These are phyloP conservation scores for Penicillium sp. DNA, from an alignment of 2,329 filamentous ascomycete species.

Conservation along the genomic window DNA sequence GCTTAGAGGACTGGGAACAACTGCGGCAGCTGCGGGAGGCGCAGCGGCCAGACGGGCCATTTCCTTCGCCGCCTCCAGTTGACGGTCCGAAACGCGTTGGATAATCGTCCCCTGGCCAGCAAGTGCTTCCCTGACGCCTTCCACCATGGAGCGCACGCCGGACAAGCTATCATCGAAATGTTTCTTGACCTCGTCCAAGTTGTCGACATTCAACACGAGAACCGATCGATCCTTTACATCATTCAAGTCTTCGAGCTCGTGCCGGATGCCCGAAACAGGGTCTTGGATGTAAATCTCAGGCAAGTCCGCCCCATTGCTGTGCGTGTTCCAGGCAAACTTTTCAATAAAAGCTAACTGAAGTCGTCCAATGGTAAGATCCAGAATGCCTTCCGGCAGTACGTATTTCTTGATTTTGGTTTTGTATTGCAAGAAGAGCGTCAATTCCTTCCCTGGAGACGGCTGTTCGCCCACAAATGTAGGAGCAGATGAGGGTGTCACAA, in stretches of 20 bases:
- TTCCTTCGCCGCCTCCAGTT: conserved; percentile 84
- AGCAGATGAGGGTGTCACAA: conserved; percentile 44
- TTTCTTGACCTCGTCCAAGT: conserved; percentile 89
- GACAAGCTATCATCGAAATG: conserved; percentile 92
- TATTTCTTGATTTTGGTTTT: conserved; percentile 97
- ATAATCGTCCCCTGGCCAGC: conserved; percentile 78
- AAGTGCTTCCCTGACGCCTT: conserved; percentile 76
- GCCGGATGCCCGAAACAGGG: conserved; percentile 87
- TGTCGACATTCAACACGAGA: conserved; percentile 88
- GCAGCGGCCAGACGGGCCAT: conserved; percentile 63
- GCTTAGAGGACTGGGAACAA: conserved; percentile 24
- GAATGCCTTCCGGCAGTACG: conserved; percentile 75
- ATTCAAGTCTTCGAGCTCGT: conserved; percentile 86
- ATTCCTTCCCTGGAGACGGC: conserved; percentile 71
- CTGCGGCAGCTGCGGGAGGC: conserved; percentile 33
- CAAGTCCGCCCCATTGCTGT: conserved; percentile 84
- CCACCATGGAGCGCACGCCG: conserved; percentile 73
- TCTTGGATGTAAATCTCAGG: conserved; percentile 99
- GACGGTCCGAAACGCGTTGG: conserved; percentile 81
- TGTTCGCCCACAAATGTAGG: conserved; percentile 56
- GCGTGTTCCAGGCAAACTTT: conserved; percentile 98
- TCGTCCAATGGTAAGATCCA: conserved; percentile 78
- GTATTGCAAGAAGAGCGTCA: conserved; percentile 93
- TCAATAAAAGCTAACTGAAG: conserved; percentile 96
- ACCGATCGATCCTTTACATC: conserved; percentile 95